A percentile compares a stretch with the other conserved stretches of the same genome.
Conservation (phyloP, 495 filamentous ascomycete species). For the Apiosordaria backusii region DNA sequence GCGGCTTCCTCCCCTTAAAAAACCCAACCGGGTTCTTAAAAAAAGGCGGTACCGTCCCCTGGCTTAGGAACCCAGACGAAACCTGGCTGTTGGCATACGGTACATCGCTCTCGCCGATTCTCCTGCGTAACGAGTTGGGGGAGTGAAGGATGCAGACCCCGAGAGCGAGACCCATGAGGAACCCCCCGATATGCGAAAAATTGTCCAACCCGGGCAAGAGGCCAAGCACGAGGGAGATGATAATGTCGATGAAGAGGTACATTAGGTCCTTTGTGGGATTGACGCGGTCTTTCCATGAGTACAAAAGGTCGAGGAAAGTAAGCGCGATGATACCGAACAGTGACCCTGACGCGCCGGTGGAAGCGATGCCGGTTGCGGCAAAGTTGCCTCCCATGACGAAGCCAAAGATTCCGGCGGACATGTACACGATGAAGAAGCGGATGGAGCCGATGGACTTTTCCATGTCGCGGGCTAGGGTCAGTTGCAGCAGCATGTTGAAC, state of each 20-base stretch:
- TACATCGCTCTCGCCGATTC: conserved; percentile 62
- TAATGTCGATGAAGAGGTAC: conserved; percentile 79
- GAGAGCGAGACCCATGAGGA: conserved; percentile 84
- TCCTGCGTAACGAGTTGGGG: conserved; percentile 70
- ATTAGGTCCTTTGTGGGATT: conserved; percentile 74
- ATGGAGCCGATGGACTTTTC: conserved; percentile 81
- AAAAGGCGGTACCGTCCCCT: conserved; percentile 53
- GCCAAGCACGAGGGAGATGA: conserved; percentile 87
- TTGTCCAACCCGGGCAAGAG: conserved; percentile 93
- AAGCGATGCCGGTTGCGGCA: conserved; percentile 72
- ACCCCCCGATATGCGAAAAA: conserved; percentile 95
- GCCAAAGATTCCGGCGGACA: conserved; percentile 89
- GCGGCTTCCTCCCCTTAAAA: conserved; percentile 84
- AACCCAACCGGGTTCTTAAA: conserved; percentile 69
- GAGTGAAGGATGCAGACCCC: conserved; percentile 86
- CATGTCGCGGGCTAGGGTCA: conserved; percentile 85
- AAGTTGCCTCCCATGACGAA: conserved; percentile 95
- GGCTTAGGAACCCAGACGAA: conserved; percentile 34
- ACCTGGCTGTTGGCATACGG: conserved; percentile 41
- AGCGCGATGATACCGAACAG: conserved; percentile 91
- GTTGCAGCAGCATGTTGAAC: conserved; percentile 89
- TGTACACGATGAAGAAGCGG: conserved; percentile 83
- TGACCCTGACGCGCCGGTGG: conserved; percentile 81
- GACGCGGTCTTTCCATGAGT: conserved; percentile 76
- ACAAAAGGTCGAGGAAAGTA: conserved; percentile 81